Evolutionary conservation across 2,329 filamentous ascomycete species (phyloP).

Genomic region (Trichoderma harzianum): DNA sequence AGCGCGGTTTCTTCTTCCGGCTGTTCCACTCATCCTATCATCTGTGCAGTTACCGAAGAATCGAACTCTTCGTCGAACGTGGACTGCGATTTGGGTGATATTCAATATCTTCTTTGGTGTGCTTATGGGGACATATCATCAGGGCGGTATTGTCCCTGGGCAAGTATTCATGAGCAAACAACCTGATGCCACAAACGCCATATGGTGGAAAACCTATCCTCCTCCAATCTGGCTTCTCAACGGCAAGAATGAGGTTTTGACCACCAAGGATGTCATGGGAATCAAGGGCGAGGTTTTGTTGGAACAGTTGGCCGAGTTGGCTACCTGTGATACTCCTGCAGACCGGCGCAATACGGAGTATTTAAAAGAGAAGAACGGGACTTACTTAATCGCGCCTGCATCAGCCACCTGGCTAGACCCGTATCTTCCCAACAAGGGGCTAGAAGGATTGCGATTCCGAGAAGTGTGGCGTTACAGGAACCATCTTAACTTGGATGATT

Average conservation of each 20-base stretch:
- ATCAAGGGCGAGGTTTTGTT: slow-evolving; percentile 60
- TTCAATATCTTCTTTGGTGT: slow-evolving; percentile 68
- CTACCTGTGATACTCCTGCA: slow-evolving; percentile 60
- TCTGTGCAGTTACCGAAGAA: slow-evolving; percentile 65
- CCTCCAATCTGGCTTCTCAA: slow-evolving; percentile 78
- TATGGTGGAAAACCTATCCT: slow-evolving; percentile 87
- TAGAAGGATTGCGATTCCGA: slow-evolving; percentile 60
- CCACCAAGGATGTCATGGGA: slow-evolving; percentile 71
- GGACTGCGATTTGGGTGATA: slow-evolving; percentile 61
- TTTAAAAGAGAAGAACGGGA: slow-evolving; percentile 59
- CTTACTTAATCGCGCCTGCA: slow-evolving; percentile 69
- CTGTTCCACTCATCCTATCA: slow-evolving; percentile 72
- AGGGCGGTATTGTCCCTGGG: slow-evolving; percentile 72
- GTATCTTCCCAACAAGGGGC: slow-evolving; percentile 56
- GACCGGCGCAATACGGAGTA: slow-evolving; percentile 54
- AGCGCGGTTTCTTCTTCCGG: slow-evolving; percentile 72
- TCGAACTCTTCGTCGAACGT: slow-evolving; percentile 46
- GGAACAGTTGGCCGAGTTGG: slow-evolving; percentile 53
- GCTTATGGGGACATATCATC: slow-evolving; percentile 78
- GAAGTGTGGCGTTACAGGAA: slow-evolving; percentile 66
- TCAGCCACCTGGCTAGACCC: slow-evolving; percentile 68
- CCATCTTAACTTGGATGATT: slow-evolving; percentile 75
- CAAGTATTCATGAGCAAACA: slow-evolving; percentile 73
- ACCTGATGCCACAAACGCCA: slow-evolving; percentile 63
- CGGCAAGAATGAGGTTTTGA: slow-evolving; percentile 68